phyloP scores from a whole-genome alignment of 805 yeast species.

The Metschnikowia dekortorum region DNA sequence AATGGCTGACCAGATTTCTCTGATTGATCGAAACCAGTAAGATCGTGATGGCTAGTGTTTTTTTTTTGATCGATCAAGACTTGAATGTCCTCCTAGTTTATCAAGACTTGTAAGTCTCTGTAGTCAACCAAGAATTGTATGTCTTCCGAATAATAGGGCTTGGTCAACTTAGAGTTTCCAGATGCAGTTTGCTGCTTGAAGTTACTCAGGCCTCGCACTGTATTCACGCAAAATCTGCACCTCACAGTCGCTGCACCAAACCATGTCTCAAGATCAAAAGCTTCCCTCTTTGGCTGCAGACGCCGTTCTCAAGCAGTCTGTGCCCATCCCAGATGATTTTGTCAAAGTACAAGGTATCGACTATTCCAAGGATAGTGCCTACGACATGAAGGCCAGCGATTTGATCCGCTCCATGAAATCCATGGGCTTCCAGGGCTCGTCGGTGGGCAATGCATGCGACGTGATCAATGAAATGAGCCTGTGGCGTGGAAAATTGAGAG shows the following conservation, averaged over 20 bases:
- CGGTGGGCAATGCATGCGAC: slow-evolving; percentile 84
- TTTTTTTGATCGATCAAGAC: too few relatives aligned
- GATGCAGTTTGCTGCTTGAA: too few relatives aligned
- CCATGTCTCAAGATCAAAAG: slow-evolving; percentile 7
- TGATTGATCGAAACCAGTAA: too few relatives aligned
- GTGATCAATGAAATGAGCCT: slow-evolving; percentile 87
- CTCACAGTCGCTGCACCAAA: background rate
- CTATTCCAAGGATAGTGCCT: slow-evolving; percentile 72
- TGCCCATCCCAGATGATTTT: slow-evolving; percentile 77
- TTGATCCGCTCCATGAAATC: slow-evolving; percentile 77
- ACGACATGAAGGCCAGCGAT: slow-evolving; percentile 74
- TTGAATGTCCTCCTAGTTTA: too few relatives aligned
- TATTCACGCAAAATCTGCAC: slow-evolving; percentile 2
- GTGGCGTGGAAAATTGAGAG: slow-evolving; percentile 84
- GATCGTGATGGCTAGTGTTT: too few relatives aligned
- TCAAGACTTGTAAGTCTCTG: too few relatives aligned
- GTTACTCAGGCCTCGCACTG: background rate
- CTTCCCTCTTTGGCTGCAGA: slow-evolving; percentile 77
- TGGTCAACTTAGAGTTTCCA: too few relatives aligned
- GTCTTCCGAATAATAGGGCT: too few relatives aligned
- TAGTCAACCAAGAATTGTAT: too few relatives aligned
- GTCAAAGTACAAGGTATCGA: slow-evolving; percentile 84
- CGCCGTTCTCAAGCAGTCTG: slow-evolving; percentile 85
- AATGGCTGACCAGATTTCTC: too few relatives aligned
- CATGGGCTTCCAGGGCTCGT: slow-evolving; percentile 97